phyloP scores from a whole-genome alignment of 805 yeast species.

The Yamadazyma akitaensis region DNA sequence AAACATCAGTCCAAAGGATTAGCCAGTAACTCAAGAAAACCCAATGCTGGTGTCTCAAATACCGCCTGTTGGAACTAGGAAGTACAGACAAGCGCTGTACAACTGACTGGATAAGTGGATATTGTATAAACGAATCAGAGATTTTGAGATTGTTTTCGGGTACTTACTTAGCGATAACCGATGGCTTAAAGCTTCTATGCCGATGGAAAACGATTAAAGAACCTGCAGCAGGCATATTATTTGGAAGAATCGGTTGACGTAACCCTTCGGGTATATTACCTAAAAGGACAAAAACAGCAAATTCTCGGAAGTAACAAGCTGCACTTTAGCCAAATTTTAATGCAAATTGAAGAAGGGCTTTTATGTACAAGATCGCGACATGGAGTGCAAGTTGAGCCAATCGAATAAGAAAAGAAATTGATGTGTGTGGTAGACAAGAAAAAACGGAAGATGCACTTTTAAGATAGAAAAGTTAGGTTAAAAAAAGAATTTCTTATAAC shows the following conservation, averaged over 20 bases:
- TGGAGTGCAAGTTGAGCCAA: neutral
- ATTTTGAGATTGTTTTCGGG: too few relatives aligned
- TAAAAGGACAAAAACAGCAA: neutral
- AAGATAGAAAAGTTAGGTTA: too few relatives aligned
- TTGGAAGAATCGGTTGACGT: constrained; percentile 1
- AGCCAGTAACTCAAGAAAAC: neutral
- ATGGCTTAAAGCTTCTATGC: too few relatives aligned
- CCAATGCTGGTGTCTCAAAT: neutral
- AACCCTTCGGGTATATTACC: neutral
- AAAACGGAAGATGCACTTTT: too few relatives aligned
- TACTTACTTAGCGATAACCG: too few relatives aligned
- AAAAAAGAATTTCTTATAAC: too few relatives aligned
- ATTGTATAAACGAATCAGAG: too few relatives aligned
- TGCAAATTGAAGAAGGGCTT: neutral
- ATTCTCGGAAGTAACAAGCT: neutral
- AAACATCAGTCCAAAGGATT: neutral
- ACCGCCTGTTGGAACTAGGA: neutral
- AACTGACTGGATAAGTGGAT: too few relatives aligned
- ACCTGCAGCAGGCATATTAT: neutral
- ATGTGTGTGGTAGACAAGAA: neutral
- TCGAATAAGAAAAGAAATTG: neutral
- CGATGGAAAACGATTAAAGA: neutral
- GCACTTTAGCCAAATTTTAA: constrained; percentile 1
- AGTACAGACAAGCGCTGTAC: too few relatives aligned
- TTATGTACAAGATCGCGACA: neutral